Conservation (phyloP, 139 green algal genomes). For the Pycnococcus provasolii region DNA sequence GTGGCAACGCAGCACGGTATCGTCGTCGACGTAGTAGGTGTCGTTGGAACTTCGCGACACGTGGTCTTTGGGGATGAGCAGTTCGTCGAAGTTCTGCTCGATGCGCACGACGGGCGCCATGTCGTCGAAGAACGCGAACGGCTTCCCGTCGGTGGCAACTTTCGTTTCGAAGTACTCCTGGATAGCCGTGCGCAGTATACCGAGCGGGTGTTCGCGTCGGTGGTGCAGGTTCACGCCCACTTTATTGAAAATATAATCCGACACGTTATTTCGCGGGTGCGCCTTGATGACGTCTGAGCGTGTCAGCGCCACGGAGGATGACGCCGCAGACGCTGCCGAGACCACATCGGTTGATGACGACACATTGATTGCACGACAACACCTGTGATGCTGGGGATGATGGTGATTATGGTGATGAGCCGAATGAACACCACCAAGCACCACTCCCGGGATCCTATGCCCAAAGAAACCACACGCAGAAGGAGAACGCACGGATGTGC, state of each 20-base stretch:
- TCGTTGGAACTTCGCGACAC: conserved; percentile 83
- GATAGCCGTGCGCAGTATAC: conserved; percentile 93
- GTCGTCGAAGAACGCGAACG: conserved; percentile 80
- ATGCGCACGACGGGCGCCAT: conserved; percentile 75
- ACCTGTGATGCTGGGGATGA: too few species aligned
- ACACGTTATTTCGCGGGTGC: conserved; percentile 87
- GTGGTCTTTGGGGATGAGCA: conserved; percentile 86
- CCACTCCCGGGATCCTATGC: too few species aligned
- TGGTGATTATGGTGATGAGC: too few species aligned
- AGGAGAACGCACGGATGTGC: too few species aligned
- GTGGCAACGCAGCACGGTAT: conserved; percentile 73
- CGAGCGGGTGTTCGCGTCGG: conserved; percentile 70
- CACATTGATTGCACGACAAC: too few species aligned
- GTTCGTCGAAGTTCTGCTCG: conserved; percentile 49
- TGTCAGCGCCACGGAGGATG: background rate
- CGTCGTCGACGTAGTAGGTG: conserved; percentile 89
- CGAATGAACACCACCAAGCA: too few species aligned
- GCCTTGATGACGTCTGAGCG: conserved; percentile 13
- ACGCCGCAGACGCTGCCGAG: too few species aligned
- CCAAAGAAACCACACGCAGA: too few species aligned
- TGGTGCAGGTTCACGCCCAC: conserved; percentile 85
- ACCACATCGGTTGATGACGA: too few species aligned
- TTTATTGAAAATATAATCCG: conserved; percentile 88
- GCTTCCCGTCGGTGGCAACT: conserved; percentile 19
- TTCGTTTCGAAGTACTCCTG: conserved; percentile 81